phyloP scores from a whole-genome alignment of 225 moss, liverwort and hornwort genomes.

The Thuidium tamariscinum region DNA sequence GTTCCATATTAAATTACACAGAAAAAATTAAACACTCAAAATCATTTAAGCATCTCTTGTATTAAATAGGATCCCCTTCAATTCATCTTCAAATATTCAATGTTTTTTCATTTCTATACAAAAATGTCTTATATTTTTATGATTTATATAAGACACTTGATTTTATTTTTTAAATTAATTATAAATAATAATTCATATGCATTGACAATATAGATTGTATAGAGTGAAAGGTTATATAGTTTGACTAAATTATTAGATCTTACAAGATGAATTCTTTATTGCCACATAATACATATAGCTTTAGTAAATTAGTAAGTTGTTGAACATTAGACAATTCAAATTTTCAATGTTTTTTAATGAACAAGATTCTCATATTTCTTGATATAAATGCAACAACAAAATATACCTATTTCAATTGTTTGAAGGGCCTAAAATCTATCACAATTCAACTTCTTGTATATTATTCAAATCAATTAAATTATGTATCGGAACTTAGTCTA shows the following conservation, averaged over 20 bases:
- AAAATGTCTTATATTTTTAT: background rate
- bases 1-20: background rate
- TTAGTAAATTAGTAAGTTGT: background rate
- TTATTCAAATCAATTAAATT: no score
- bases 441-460: background rate
- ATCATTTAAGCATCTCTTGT: background rate
- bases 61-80: background rate
- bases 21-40: background rate
- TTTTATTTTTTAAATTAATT: background rate
- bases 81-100: background rate
- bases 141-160: background rate
- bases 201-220: background rate
- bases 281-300: background rate
- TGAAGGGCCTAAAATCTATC: background rate
- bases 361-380: background rate
- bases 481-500: no score
- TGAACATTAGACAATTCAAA: background rate
- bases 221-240: background rate
- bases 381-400: background rate
- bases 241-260: background rate
- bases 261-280: accelerated
- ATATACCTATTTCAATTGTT: background rate
- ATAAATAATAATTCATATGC: background rate
- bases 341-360: background rate
- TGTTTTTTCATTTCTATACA: background rate